These are phyloP conservation scores for Pseudonitzschia pungens DNA, from an alignment of 108 stramenopile species.

Conservation along the genomic window DNA sequence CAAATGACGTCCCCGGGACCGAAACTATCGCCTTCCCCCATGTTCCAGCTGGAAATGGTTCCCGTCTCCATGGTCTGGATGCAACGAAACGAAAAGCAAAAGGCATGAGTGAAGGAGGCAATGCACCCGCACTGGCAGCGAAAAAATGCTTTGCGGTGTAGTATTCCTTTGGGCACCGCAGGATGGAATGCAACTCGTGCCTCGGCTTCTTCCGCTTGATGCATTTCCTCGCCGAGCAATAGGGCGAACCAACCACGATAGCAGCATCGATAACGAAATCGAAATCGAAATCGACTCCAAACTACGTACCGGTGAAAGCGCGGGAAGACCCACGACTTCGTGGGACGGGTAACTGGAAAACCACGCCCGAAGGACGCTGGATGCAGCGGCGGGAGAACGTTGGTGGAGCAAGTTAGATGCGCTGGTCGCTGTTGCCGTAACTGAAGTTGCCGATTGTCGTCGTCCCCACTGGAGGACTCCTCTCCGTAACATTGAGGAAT, in stretches of 20 bases:
- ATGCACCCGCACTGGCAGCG: too few species aligned
- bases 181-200: too few species aligned
- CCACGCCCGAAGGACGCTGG: slow-evolving; percentile 26
- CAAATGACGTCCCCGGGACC: slow-evolving; percentile 91
- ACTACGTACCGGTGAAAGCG: slow-evolving; percentile 83
- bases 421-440: not conserved
- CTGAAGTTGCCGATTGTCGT: slow-evolving; percentile 5
- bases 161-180: too few species aligned
- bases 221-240: too few species aligned
- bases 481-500: slow-evolving; percentile 8
- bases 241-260: too few species aligned
- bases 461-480: slow-evolving; percentile 5
- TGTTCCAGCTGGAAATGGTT: slow-evolving; percentile 83
- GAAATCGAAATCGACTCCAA: not conserved
- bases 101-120: too few species aligned
- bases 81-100: not conserved
- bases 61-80: slow-evolving; percentile 90
- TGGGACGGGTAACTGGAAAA: slow-evolving; percentile 80
- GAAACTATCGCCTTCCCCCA: slow-evolving; percentile 79
- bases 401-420: slow-evolving; percentile 12
- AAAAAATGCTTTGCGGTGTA: too few species aligned
- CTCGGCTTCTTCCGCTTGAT: too few species aligned
- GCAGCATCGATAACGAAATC: too few species aligned
- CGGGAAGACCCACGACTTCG: slow-evolving; percentile 92
- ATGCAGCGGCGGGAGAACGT: slow-evolving; percentile 9